Evolutionary conservation across 2,329 filamentous ascomycete genomes (phyloP), one percentile per base, ranked within the genome.

Genomic region (Coleophoma eucalyptorum): DNA sequence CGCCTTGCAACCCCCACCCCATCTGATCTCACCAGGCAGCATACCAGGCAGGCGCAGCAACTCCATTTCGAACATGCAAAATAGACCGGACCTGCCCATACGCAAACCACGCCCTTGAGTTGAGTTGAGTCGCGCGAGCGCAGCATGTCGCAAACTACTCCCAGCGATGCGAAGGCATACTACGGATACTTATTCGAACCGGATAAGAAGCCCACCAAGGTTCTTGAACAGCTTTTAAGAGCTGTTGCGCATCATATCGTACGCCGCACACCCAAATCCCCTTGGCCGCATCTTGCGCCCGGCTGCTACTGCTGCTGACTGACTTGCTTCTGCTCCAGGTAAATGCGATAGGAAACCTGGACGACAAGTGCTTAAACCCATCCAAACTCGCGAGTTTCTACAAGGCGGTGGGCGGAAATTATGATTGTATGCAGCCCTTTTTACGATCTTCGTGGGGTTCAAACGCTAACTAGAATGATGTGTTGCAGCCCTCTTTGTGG

Each of bases 381-480:
- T 71, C 77, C 48, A 90, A 91, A 64, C 72, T 93, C 40, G 85
- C 88, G n/a, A 75, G 80, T 37, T 93, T 91, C 65, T 93, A 93
- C 70, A 83, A 82, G 63, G 74, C 78, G 26, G 86, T 90, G 15
- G 89, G 87, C 50, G 86, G 86, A 43, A 81, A 92, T 63, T 90
- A 88, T 67, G 88, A 93, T 65, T 72, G 81, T 84, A 61, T 41
- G 65, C 55, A 42, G 38, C 37, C 38, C 35, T 20, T 44, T 41
- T 50, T 26, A 26, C 26, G 6, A 26, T 26, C 6, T 5, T 8
- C 3, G 26, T 26, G 26, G 26, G 26, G 26, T 26, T 26, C 45
- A 13, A 26, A 12, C 26, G 26, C 20, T 44, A n/a, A 44, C 42
- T 53, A 8, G 4, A 3, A 26, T 26, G 33, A 35, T 44, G 47